Conservation (phyloP, 805 yeast species). For the Komagataella populi region DNA sequence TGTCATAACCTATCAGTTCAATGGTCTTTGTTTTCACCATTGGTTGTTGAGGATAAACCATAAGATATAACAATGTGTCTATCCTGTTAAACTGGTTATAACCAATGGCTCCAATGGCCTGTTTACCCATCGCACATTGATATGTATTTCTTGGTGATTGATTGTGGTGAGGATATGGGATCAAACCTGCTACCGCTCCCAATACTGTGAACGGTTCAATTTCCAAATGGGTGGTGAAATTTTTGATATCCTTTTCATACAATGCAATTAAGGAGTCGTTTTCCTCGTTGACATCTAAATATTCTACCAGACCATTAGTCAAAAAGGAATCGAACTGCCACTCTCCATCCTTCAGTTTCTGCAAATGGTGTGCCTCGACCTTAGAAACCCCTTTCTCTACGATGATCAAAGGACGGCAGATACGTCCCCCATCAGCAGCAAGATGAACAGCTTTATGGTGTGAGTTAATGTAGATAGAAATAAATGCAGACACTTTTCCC, state of each 20-base stretch:
- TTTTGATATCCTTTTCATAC: constrained; percentile 54
- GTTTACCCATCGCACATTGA: constrained; percentile 97
- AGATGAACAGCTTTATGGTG: constrained; percentile 92
- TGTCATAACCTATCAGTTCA: constrained; percentile 89
- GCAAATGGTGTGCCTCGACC: constrained; percentile 62
- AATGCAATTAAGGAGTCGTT: constrained; percentile 89
- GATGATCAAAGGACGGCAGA: constrained; percentile 91
- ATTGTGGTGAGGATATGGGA: constrained; percentile 88
- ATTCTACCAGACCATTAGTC: constrained; percentile 78
- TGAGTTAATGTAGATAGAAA: constrained; percentile 78
- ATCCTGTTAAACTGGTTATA: constrained; percentile 93
- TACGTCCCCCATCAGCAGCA: constrained; percentile 98
- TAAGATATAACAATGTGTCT: constrained; percentile 81
- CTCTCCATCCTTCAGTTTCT: constrained; percentile 46
- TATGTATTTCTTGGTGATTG: constrained; percentile 88
- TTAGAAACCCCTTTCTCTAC: constrained; percentile 59
- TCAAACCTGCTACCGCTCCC: constrained; percentile 88
- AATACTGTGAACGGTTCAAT: constrained; percentile 89
- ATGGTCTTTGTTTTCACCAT: constrained; percentile 97
- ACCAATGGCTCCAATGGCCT: constrained; percentile 99
- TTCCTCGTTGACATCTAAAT: constrained; percentile 93
- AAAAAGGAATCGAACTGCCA: constrained; percentile 89
- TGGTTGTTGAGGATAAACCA: constrained; percentile 99
- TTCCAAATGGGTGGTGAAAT: constrained; percentile 73
- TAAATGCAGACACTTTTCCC: constrained; percentile 79